phyloP scores from a whole-genome alignment of 306 rosid genomes.

The Alnus rubra region DNA sequence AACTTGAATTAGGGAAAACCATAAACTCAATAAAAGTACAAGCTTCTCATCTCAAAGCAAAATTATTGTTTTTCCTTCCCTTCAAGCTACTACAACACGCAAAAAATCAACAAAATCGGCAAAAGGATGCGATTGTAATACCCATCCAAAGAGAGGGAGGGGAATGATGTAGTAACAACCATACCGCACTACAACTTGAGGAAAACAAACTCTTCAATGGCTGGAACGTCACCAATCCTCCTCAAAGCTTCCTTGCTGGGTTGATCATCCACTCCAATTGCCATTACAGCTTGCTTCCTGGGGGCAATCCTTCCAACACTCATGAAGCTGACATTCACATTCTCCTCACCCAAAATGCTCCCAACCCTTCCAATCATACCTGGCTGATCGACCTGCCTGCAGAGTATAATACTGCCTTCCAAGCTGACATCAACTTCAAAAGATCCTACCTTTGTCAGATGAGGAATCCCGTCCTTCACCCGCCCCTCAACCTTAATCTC shows the following conservation, averaged over 20 bases:
- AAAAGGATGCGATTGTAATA: constrained; percentile 17
- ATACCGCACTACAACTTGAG: constrained; percentile 65
- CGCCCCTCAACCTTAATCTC: constrained; percentile 86
- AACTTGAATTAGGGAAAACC: neutral
- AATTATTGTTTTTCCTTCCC: constrained; percentile 42
- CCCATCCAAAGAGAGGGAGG: constrained; percentile 22
- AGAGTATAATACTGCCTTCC: constrained; percentile 90
- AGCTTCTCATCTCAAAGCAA: constrained; percentile 13
- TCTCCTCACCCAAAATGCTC: constrained; percentile 82
- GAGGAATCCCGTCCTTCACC: constrained; percentile 91
- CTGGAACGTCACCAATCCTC: constrained; percentile 84
- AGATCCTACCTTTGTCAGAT: constrained; percentile 91
- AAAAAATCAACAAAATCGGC: constrained; percentile 43
- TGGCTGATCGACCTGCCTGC: constrained; percentile 98
- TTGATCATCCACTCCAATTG: constrained; percentile 91
- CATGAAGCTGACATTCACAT: constrained; percentile 97
- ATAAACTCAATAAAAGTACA: neutral
- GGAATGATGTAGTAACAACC: neutral
- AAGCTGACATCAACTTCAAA: constrained; percentile 94
- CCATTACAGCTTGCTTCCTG: constrained; percentile 98
- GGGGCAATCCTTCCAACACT: constrained; percentile 98
- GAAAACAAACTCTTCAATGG: constrained; percentile 89
- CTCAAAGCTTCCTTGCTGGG: constrained; percentile 73
- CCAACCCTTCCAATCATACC: constrained; percentile 94
- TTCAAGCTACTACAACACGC: constrained; percentile 27